Evolutionary conservation across 139 green algal species (phyloP).

Genomic region (Mychonastes homosphaera): DNA sequence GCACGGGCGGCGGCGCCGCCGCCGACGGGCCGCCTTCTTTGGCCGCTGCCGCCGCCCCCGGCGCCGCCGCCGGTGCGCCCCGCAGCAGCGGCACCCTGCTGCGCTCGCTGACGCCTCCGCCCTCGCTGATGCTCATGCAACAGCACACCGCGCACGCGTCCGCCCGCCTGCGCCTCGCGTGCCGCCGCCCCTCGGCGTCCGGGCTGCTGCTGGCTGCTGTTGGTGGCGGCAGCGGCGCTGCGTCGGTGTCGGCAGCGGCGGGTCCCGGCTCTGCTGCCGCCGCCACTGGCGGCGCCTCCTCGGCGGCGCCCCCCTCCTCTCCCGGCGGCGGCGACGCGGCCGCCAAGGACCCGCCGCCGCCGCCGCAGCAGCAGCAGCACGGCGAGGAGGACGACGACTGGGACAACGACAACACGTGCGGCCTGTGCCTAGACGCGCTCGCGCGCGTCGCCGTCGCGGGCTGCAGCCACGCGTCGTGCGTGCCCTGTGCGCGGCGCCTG

Average conservation of each 20-base stretch:
- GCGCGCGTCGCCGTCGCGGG: neutral
- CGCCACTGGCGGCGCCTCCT: neutral
- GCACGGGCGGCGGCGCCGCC: neutral
- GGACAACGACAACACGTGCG: slow-evolving; percentile 11
- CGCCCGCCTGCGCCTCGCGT: no score
- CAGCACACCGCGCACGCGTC: no score
- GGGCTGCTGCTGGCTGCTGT: no score
- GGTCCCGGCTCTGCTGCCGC: neutral
- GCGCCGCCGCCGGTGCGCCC: neutral
- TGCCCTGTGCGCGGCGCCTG: slow-evolving; percentile 6
- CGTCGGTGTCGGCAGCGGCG: neutral
- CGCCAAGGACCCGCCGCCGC: no score
- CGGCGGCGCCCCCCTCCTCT: no score
- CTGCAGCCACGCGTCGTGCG: slow-evolving; percentile 11
- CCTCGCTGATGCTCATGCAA: no score
- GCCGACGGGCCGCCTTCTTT: neutral
- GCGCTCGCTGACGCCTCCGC: no score
- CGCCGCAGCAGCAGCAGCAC: no score
- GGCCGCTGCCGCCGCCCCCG: neutral
- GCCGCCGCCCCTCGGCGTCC: no score
- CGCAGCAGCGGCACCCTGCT: neutral
- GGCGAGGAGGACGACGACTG: no score
- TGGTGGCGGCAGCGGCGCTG: no score
- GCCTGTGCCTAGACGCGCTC: slow-evolving; percentile 10
- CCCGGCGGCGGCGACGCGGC: no score